Evolutionary conservation across 495 filamentous ascomycete genomes (phyloP), one percentile per base, ranked within the genome.

Genomic region (Astrothelium subdiscretum): DNA sequence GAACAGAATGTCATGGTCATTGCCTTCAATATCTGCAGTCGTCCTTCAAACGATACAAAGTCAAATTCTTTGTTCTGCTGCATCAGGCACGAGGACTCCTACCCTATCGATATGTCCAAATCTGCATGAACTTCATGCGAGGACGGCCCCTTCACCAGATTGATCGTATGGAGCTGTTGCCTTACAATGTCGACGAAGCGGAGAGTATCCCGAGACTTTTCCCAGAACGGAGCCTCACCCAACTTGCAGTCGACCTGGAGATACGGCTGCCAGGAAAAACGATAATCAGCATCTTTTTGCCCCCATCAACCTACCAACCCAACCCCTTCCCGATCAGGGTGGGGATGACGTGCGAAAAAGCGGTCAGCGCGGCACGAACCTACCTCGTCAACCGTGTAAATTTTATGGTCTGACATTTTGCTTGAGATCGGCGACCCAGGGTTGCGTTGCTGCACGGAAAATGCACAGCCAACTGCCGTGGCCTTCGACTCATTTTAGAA

Each of bases 131-230:
- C 81, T 61, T 77, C 81, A 68, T 92, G 77, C 43, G 87, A 86
- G 15, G 73, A 74, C 24, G 85, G 81, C 3, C 85, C 87, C 62
- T 81, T 73, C 35, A 71, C 75, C n/a, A 94, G 76, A 69, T 90
- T 81, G 62, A 96, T 78, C 32, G 77, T 76, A 75, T 95, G 91
- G 43, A 95, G 71, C 64, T 85, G 83, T 70, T 87, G 79, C 64
- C 89, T 82, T 73, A 85, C 89, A 74, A 96, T 94, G 76, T 97
- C 92, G 63, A 96, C 84, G 73, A 94, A 96, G 65, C 92, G 89
- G 42, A 96, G 82, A 63, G 82, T 83, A 66, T 90, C 81, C 43
- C 80, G 85, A 26, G 74, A 73, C 31, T 78, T 71, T 68, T 94
- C 88, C 74, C 87, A 89, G 76, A 82, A 91, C 15, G 92, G 92